A percentile compares a stretch with the other conserved stretches of the same genome.
These are phyloP conservation scores for Naumovozyma castellii DNA, from an alignment of 805 yeast species.

Conservation along the genomic window DNA sequence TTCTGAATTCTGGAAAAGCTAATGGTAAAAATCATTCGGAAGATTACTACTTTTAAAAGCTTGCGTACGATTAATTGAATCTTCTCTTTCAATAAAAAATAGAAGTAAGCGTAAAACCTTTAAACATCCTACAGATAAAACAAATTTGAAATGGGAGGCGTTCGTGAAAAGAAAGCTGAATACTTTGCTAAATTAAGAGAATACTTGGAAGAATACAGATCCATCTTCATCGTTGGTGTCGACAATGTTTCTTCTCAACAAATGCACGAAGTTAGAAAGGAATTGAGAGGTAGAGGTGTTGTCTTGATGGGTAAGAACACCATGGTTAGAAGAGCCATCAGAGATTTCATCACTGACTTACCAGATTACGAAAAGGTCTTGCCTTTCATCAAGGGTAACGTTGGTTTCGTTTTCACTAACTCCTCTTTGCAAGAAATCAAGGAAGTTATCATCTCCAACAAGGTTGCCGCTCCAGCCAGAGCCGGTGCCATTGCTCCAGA, in stretches of 20 bases:
- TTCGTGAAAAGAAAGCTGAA: conserved; percentile 93
- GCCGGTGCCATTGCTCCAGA: conserved; percentile 99
- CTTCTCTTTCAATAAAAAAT: too few relatives aligned
- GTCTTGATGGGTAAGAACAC: conserved; percentile 99
- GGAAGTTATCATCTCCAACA: conserved; percentile 80
- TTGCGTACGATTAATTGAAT: too few relatives aligned
- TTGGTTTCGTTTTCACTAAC: conserved; percentile 99
- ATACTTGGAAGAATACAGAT: conserved; percentile 92
- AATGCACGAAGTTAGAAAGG: conserved; percentile 98
- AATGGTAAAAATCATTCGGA: too few relatives aligned
- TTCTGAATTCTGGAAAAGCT: too few relatives aligned
- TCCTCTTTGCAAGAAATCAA: conserved; percentile 84
- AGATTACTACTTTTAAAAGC: too few relatives aligned
- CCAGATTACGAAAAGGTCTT: conserved; percentile 93
- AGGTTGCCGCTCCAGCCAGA: conserved; percentile 99
- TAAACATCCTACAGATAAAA: conserved; percentile 67
- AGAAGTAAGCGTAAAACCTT: conserved; percentile 37
- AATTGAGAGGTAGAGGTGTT: conserved; percentile 89
- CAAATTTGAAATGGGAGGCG: conserved; percentile 98
- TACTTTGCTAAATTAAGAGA: conserved; percentile 93
- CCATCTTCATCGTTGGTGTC: conserved; percentile 97
- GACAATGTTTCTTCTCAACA: conserved; percentile 99
- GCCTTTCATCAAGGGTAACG: conserved; percentile 95
- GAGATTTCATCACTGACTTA: conserved; percentile 86
- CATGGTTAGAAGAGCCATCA: conserved; percentile 99